Evolutionary conservation across 148 eudicot genomes (phyloP).

Genomic region (Silene latifolia): DNA sequence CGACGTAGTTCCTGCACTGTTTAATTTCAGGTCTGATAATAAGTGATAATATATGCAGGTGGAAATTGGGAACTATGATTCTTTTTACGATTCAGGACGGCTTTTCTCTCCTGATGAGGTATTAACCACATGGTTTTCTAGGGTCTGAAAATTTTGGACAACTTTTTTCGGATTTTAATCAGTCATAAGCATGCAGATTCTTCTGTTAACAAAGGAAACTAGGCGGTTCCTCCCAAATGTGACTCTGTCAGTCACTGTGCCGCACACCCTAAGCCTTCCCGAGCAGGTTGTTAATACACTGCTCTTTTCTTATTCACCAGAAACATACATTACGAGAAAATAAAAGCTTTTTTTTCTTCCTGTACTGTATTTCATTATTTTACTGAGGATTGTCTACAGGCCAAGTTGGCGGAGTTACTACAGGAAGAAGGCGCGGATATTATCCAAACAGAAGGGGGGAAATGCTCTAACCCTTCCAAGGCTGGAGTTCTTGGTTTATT

Average conservation of each 20-base stretch:
- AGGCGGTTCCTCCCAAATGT: constrained; percentile 61
- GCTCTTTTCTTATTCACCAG: too few relatives aligned
- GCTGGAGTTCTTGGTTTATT: constrained; percentile 86
- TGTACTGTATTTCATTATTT: not conserved
- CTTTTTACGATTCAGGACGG: constrained; percentile 74
- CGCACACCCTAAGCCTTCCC: constrained; percentile 85
- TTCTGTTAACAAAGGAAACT: constrained; percentile 67
- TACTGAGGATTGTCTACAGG: constrained; percentile 28
- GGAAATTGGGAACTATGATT: constrained; percentile 89
- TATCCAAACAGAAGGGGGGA: constrained; percentile 95
- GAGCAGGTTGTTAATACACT: constrained; percentile 53
- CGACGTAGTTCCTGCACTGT: not conserved
- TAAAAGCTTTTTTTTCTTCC: too few relatives aligned
- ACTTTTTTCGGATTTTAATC: not conserved
- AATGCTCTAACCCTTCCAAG: constrained; percentile 65
- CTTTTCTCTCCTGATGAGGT: constrained; percentile 88
- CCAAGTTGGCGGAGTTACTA: constrained; percentile 69
- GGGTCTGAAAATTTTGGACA: not conserved
- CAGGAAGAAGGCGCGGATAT: constrained; percentile 81
- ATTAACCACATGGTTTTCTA: not conserved
- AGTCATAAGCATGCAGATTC: constrained; percentile 39
- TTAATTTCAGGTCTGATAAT: not conserved
- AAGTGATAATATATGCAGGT: constrained; percentile 42
- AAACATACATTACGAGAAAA: too few relatives aligned
- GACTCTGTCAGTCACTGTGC: constrained; percentile 83